Conservation (phyloP, 2,329 filamentous ascomycete species). For the Neofusicoccum parvum region DNA sequence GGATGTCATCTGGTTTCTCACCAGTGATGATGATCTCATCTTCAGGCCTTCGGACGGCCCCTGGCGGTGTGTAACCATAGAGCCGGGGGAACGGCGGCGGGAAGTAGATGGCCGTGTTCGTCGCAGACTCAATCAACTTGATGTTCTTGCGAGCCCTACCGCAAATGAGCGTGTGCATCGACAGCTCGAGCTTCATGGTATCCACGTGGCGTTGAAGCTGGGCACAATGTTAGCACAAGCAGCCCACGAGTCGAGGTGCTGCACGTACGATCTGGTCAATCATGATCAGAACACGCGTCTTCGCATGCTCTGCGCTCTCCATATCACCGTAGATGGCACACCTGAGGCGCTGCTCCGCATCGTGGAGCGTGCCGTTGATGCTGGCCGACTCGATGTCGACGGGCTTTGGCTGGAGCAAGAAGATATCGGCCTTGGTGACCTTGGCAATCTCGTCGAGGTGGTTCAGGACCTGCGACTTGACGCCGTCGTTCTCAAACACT, state of each 20-base stretch:
- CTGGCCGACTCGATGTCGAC: constrained; percentile 77
- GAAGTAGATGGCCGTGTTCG: constrained; percentile 97
- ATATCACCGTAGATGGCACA: constrained; percentile 95
- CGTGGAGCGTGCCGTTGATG: constrained; percentile 74
- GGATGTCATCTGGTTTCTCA: constrained; percentile 79
- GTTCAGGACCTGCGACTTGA: constrained; percentile 76
- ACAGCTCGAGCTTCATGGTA: constrained; percentile 77
- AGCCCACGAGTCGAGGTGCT: constrained; percentile 24
- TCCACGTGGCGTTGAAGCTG: constrained; percentile 76
- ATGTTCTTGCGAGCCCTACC: constrained; percentile 96
- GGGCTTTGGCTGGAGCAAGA: constrained; percentile 87
- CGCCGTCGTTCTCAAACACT: constrained; percentile 74
- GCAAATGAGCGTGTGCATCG: constrained; percentile 88
- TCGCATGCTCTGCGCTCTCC: constrained; percentile 93
- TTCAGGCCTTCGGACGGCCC: constrained; percentile 78
- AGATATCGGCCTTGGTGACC: constrained; percentile 94
- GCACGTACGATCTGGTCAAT: constrained; percentile 84
- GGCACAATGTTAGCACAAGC: constrained; percentile 37
- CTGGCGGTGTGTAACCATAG: constrained; percentile 84
- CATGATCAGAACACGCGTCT: constrained; percentile 93
- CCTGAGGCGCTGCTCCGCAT: constrained; percentile 86
- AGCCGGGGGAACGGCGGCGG: constrained; percentile 90
- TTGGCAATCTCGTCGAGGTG: constrained; percentile 84
- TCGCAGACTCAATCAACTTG: constrained; percentile 93
- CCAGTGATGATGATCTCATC: constrained; percentile 96